phyloP scores from a whole-genome alignment of 306 rosid genomes.

The Urtica urens region DNA sequence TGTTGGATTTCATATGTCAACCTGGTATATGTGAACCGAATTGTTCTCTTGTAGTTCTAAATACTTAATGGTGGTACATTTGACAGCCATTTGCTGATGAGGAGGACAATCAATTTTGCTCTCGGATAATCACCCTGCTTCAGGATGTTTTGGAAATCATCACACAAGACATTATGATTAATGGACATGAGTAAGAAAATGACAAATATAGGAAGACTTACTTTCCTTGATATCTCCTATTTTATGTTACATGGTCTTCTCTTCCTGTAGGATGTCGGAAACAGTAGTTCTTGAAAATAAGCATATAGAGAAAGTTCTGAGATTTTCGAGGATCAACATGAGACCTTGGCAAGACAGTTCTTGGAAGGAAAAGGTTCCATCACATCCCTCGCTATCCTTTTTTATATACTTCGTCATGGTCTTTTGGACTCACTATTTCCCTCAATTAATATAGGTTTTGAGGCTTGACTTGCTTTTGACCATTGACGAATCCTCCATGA shows the following conservation, averaged over 20 bases:
- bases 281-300: conserved; percentile 1
- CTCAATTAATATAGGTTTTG: conserved; percentile 40
- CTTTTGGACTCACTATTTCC: conserved; percentile 17
- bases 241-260: conserved; percentile 18
- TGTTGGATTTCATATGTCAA: neutral
- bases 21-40: conserved; percentile 5
- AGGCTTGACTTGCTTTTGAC: conserved; percentile 91
- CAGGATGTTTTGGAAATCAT: conserved; percentile 93
- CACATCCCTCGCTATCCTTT: conserved; percentile 1
- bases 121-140: conserved; percentile 72
- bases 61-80: conserved; percentile 7
- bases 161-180: conserved; percentile 66
- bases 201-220: conserved; percentile 6
- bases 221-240: conserved; percentile 10
- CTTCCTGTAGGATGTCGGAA: conserved; percentile 40
- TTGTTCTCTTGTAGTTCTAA: too few species aligned
- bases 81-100: conserved; percentile 46
- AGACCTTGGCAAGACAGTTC: conserved; percentile 11
- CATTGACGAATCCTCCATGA: conserved; percentile 87
- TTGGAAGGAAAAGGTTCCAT: conserved; percentile 76
- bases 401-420: conserved; percentile 1
- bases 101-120: conserved; percentile 13
- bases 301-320: conserved; percentile 32
- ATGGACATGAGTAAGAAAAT: conserved; percentile 53
- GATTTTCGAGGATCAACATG: conserved; percentile 50